Percentiles rank a stretch among this genome's conserved stretches.
These are phyloP conservation scores for Oropetium thomaeum DNA, from an alignment of 176 grass and related monocot genomes.

Conservation along the genomic window DNA sequence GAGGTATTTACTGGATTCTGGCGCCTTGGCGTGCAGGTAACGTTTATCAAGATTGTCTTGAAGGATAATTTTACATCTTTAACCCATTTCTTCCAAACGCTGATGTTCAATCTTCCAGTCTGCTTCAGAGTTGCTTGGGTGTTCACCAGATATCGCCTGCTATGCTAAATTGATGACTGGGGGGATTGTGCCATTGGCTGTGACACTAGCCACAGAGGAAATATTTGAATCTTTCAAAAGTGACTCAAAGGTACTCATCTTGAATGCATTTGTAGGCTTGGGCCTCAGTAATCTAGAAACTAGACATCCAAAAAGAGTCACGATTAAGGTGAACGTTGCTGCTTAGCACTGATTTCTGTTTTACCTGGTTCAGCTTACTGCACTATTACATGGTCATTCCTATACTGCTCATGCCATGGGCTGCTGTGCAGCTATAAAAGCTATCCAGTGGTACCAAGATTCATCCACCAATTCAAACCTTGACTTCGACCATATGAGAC, in stretches of 20 bases:
- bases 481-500: constrained; percentile 48
- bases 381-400: constrained; percentile 91
- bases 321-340: neutral
- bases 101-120: constrained; percentile 47
- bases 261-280: constrained; percentile 8
- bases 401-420: constrained; percentile 93
- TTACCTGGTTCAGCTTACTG: constrained; percentile 61
- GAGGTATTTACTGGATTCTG: constrained; percentile 94
- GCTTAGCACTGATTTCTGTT: neutral
- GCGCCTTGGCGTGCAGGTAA: constrained; percentile 84
- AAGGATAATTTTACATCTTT: neutral
- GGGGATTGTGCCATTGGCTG: constrained; percentile 79
- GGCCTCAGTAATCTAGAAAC: neutral
- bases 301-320: neutral
- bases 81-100: neutral
- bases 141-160: constrained; percentile 83
- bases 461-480: constrained; percentile 69
- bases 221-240: constrained; percentile 82
- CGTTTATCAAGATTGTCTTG: neutral
- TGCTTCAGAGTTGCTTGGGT: constrained; percentile 76
- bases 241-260: constrained; percentile 68
- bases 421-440: constrained; percentile 74
- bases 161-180: constrained; percentile 97
- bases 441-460: constrained; percentile 86
- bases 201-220: constrained; percentile 72